Evolutionary conservation across 495 filamentous ascomycete genomes (phyloP).

Genomic region (Hypoxylon rickii): DNA sequence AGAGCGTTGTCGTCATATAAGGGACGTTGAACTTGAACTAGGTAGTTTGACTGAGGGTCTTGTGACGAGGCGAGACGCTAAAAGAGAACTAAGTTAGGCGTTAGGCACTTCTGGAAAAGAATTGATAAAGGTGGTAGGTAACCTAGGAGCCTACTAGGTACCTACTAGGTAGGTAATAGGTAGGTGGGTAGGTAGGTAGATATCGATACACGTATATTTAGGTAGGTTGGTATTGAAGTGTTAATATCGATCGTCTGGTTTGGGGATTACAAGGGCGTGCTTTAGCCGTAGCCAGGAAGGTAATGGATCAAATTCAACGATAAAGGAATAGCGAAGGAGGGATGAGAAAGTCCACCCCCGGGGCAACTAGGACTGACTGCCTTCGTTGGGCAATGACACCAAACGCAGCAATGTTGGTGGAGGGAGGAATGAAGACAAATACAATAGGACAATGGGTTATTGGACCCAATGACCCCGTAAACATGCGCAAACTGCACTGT

Average conservation of each 20-base stretch:
- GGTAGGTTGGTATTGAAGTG: neutral
- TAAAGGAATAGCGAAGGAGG: neutral
- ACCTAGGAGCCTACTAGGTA: no score
- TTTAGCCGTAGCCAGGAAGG: no score
- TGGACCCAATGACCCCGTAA: conserved; percentile 17
- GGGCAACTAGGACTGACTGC: neutral
- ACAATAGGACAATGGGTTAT: conserved; percentile 9
- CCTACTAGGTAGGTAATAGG: neutral
- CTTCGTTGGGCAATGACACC: neutral
- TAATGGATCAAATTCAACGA: no score
- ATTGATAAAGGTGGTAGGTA: no score
- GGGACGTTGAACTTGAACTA: conserved; percentile 1
- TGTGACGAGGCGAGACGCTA: conserved; percentile 23
- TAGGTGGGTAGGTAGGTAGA: no score
- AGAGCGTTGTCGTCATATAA: conserved; percentile 29
- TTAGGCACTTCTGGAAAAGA: conserved; percentile 1
- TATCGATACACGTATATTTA: neutral
- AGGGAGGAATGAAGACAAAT: neutral
- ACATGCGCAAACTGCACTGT: conserved; percentile 7
- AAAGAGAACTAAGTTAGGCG: conserved; percentile 11
- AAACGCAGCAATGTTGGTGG: neutral
- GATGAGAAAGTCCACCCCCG: neutral
- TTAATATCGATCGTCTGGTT: neutral
- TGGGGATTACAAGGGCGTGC: conserved; percentile 3
- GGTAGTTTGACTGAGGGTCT: conserved; percentile 12